Evolutionary conservation across 768 basidiomycete species (phyloP), one percentile per base, ranked within the genome.

Genomic region (Trichaptum fuscoviolaceum): DNA sequence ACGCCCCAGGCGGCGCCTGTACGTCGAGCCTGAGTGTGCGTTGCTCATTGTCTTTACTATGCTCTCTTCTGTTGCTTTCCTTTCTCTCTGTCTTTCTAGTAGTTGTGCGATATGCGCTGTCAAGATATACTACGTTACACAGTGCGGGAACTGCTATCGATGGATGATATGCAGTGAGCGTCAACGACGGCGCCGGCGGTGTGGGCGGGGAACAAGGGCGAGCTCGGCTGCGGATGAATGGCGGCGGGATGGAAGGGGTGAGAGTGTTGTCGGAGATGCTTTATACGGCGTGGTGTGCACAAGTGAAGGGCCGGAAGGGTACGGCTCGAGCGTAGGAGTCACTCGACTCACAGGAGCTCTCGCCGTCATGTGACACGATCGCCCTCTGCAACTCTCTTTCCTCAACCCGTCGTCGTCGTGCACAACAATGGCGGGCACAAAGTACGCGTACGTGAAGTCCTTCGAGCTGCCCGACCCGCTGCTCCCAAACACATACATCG

Each of bases 401-500:
- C 15, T 12, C 10, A 52, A 20, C 15, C 10, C 42, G 42, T 52
- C 42, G 42, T 15, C 42, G 42, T 61, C 59, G 59, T 34, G 23
- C 24, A 25, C 15, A 25, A 24, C 26, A 35, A 98, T 99, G 96
- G 95, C 96, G 17, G 92, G 91, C 71, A 90, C 93, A n/a, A 90
- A 87, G 72, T 99, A 88, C 72, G 90, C 91, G 57, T 96, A 99
- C 77, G 97, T 99, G 15, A 86, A 88, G 70, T 84, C 84, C 36
- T 99, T 91, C 74, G 96, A 99, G 76, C 85, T 93, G 0, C 91
- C 93, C 7, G 97, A 99, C 73, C 81, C 87, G 0, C 80, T 99
- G 1, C 79, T 99, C 0, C 96, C 91, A 0, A 87, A 85, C 9
- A 92, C 92, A 1, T 97, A 87, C 76, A 83, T 97, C 70, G 80